Evolutionary conservation across 192 early-diverging fungal genomes (phyloP), one percentile per base, ranked within the genome.

Genomic region (Backusella circina): DNA sequence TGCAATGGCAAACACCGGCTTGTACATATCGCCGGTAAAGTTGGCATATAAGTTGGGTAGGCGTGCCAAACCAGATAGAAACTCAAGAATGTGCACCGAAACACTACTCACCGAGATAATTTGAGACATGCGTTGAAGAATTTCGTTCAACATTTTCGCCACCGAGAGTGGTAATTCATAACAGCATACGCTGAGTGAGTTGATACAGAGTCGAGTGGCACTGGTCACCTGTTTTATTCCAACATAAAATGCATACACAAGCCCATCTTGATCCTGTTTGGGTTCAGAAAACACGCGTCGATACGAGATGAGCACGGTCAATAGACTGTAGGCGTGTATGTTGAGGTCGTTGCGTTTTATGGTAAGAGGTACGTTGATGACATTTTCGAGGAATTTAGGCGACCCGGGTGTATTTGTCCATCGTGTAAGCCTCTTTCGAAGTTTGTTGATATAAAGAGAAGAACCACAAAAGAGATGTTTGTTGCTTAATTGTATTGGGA

Each of bases 1-100:
- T 0, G 96, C 95, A 74, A 98, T 95, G 2, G 90, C 93, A 89
- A 98, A 98, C 18, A 99, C 88, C 35, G 89, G 84, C 76, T 92
- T 93, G 75, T 94, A 95, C 71, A 97, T 94, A 18, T 83, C 78
- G 23, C 90, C 90, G 0, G 88, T 92, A 51, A 97, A 92, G 79
- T 95, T 96, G 7, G 90, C 86, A 76, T 92, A 92, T 3, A 99
- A 80, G 28, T 83, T 82, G 21, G 92, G 95, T 18, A 94, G 79
- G 18, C 93, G 89, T 10, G 95, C 95, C 6, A 99, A 82, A 0
- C 91, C 89, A n/a, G 93, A 93, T 30, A 98, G 84, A 84, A 97
- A 98, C 83, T 97, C 95, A 30, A 99, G 83, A 75, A 96, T 93
- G 73, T 93, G 93, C 18, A 96, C 91, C 50, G 90, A 91, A 68